A percentile compares a stretch with the other conserved stretches of the same genome.
Evolutionary conservation across 108 stramenopile genomes (phyloP).

Genomic region (Cyclotella choctawhatcheeana): DNA sequence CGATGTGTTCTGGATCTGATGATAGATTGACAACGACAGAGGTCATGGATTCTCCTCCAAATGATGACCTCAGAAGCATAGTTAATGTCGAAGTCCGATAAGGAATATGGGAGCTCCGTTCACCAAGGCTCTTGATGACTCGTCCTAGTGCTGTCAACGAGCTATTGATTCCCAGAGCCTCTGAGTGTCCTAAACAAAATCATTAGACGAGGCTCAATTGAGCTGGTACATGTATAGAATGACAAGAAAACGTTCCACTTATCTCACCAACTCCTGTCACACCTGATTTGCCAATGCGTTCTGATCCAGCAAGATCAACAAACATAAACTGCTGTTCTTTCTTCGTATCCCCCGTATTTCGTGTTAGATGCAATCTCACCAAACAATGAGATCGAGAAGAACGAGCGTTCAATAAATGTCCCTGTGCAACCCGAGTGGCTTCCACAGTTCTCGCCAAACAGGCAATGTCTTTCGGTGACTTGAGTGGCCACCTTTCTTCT

Average conservation of each 20-base stretch:
- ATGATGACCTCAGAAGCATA: not conserved
- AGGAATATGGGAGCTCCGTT: not conserved
- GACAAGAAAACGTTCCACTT: no score
- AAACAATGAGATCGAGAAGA: constrained; percentile 12
- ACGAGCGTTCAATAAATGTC: constrained; percentile 8
- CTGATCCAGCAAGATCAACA: constrained; percentile 17
- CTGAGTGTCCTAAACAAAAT: no score
- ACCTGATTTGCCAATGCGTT: constrained; percentile 9
- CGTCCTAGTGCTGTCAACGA: constrained; percentile 5
- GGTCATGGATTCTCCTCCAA: not conserved
- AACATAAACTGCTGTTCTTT: not conserved
- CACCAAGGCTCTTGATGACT: not conserved
- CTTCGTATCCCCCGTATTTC: not conserved
- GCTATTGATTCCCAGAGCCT: not conserved
- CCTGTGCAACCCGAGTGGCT: not conserved
- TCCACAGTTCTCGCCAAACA: not conserved
- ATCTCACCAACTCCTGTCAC: constrained; percentile 4
- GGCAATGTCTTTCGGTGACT: not conserved
- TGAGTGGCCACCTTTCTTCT: not conserved
- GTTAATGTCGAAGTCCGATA: not conserved
- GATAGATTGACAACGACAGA: constrained; percentile 7
- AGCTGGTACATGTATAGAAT: no score
- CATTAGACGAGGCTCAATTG: no score
- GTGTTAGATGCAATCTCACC: not conserved
- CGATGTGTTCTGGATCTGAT: not conserved